phyloP scores from a whole-genome alignment of 108 stramenopile species.

The Stephanodiscus minutulus region DNA sequence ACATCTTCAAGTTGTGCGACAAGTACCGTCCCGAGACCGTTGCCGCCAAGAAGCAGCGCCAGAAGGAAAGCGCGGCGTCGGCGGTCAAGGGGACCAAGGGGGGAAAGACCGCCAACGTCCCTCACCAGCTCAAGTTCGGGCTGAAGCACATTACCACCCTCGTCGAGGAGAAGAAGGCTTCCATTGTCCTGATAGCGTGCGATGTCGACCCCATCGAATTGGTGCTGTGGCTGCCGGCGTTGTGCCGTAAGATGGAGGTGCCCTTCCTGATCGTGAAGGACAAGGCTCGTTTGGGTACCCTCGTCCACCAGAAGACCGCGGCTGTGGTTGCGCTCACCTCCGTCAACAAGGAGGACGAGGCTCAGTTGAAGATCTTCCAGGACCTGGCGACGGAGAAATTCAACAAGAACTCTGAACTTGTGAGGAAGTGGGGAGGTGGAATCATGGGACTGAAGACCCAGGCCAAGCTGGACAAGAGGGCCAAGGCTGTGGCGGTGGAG shows the following conservation, averaged over 20 bases:
- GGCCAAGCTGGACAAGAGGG: constrained; percentile 97
- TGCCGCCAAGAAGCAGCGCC: constrained; percentile 94
- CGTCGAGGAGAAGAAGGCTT: constrained; percentile 98
- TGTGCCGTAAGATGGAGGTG: constrained; percentile 99
- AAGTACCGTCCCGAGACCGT: constrained; percentile 99
- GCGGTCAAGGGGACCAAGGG: constrained; percentile 65
- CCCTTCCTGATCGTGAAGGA: constrained; percentile 99
- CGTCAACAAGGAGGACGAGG: constrained; percentile 92
- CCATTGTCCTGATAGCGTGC: constrained; percentile 96
- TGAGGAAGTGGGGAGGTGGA: constrained; percentile 99
- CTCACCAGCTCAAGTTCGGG: constrained; percentile 94
- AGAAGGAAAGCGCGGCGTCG: constrained; percentile 96
- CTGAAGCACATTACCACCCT: constrained; percentile 99
- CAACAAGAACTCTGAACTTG: constrained; percentile 90
- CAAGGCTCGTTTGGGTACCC: constrained; percentile 97
- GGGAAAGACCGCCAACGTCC: constrained; percentile 66
- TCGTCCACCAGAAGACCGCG: constrained; percentile 96
- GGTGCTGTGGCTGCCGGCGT: constrained; percentile 98
- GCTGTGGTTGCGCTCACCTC: constrained; percentile 88
- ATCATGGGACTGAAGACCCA: constrained; percentile 99
- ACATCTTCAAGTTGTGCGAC: constrained; percentile 95
- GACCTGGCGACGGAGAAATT: constrained; percentile 90
- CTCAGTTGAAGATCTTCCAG: constrained; percentile 81
- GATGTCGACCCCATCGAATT: constrained; percentile 99
- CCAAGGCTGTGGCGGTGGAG: constrained; percentile 92